Conservation (phyloP, 2,329 filamentous ascomycete genomes). For the Diaporthe ampelina region DNA sequence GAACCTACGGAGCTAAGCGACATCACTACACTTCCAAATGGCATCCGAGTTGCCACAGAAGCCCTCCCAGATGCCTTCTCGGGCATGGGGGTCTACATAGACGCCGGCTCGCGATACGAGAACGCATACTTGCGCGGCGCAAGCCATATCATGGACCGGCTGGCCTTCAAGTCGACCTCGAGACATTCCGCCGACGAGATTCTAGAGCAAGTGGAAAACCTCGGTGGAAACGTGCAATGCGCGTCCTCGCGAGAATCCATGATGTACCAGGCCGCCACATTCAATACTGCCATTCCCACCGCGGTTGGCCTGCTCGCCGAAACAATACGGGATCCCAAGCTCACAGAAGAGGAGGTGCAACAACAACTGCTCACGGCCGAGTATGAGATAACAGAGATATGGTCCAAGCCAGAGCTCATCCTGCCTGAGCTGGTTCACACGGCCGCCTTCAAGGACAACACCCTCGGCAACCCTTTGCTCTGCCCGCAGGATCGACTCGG, state of each 20-base stretch:
- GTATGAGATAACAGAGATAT: slow-evolving; percentile 97
- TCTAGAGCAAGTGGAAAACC: slow-evolving; percentile 86
- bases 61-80: slow-evolving; percentile 95
- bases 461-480: slow-evolving; percentile 90
- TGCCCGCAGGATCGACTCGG: slow-evolving; percentile 88
- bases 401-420: slow-evolving; percentile 96
- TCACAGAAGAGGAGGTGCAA: slow-evolving; percentile 88
- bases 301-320: slow-evolving; percentile 90
- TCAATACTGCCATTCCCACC: slow-evolving; percentile 90
- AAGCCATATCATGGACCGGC: slow-evolving; percentile 94
- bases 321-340: slow-evolving; percentile 87
- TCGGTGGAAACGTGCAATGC: slow-evolving; percentile 97
- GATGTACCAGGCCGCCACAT: slow-evolving; percentile 99
- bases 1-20: slow-evolving; percentile 90
- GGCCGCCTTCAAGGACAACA: slow-evolving; percentile 96
- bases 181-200: slow-evolving; percentile 83
- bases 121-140: slow-evolving; percentile 87
- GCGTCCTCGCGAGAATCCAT: slow-evolving; percentile 94
- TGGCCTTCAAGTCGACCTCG: slow-evolving; percentile 93
- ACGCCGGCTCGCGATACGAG: slow-evolving; percentile 95
- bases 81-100: slow-evolving; percentile 94
- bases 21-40: slow-evolving; percentile 91
- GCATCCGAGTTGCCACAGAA: slow-evolving; percentile 93
- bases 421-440: slow-evolving; percentile 95
- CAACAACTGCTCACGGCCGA: slow-evolving; percentile 92